A percentile compares a stretch with the other conserved stretches of the same genome.
Evolutionary conservation across 495 filamentous ascomycete species (phyloP).

Genomic region (Xylaria flabelliformis): DNA sequence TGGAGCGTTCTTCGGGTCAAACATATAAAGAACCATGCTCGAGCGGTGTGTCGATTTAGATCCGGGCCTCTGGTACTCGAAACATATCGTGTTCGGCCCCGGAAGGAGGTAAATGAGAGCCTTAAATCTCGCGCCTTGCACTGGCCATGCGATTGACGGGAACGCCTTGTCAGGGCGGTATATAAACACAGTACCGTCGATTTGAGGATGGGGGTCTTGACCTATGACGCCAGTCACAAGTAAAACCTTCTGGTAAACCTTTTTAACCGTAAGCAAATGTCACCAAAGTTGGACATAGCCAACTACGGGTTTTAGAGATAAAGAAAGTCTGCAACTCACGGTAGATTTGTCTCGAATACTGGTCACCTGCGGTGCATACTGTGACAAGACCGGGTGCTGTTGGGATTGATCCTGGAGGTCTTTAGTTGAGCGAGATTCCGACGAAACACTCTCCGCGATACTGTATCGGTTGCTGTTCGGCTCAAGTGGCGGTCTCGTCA

Average conservation of each 20-base stretch:
- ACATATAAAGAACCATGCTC: constrained; percentile 81
- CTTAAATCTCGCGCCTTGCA: constrained; percentile 87
- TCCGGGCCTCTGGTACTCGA: constrained; percentile 83
- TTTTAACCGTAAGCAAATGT: constrained; percentile 27
- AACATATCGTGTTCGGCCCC: constrained; percentile 81
- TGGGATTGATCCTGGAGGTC: constrained; percentile 19
- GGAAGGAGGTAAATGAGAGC: constrained; percentile 84
- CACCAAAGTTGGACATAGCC: constrained; percentile 14
- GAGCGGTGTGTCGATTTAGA: constrained; percentile 67
- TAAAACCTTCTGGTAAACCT: constrained; percentile 91
- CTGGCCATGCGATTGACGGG: constrained; percentile 81
- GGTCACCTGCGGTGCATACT: constrained; percentile 76
- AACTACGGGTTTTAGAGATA: neutral
- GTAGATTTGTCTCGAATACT: constrained; percentile 82
- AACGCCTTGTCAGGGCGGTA: constrained; percentile 84
- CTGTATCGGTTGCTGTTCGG: constrained; percentile 52
- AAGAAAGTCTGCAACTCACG: constrained; percentile 58
- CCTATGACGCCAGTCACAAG: constrained; percentile 80
- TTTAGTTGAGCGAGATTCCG: constrained; percentile 28
- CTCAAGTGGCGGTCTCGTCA: constrained; percentile 52
- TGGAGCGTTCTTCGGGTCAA: constrained; percentile 75
- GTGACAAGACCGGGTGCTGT: constrained; percentile 57
- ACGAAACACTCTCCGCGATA: constrained; percentile 49
- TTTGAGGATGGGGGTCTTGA: constrained; percentile 68
- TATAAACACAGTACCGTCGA: constrained; percentile 80